phyloP scores from a whole-genome alignment of 2,329 filamentous ascomycete genomes.

The Dothistroma septosporum region DNA sequence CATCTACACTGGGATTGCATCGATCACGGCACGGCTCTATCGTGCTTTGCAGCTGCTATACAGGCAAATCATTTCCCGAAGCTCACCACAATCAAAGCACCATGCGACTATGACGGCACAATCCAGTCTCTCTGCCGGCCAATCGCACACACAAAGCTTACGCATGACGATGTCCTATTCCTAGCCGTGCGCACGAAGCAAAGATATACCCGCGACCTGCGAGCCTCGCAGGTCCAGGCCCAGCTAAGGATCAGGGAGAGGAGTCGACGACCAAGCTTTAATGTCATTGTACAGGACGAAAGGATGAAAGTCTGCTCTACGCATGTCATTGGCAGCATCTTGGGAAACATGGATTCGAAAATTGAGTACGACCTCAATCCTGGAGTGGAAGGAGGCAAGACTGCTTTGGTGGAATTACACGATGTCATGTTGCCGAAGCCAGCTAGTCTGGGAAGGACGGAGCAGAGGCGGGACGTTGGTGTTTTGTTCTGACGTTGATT shows the following conservation, averaged over 20 bases:
- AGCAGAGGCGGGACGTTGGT: slow-evolving; percentile 1
- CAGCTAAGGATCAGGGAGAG: slow-evolving; percentile 62
- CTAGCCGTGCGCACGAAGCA: slow-evolving; percentile 8
- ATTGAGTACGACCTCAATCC: slow-evolving; percentile 60
- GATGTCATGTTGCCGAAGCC: slow-evolving; percentile 19
- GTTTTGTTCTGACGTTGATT: slow-evolving; percentile 4
- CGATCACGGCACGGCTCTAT: slow-evolving; percentile 52
- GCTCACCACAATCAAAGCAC: slow-evolving; percentile 58
- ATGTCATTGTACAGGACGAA: slow-evolving; percentile 52
- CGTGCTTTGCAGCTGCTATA: slow-evolving; percentile 62
- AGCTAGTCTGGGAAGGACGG: slow-evolving; percentile 2
- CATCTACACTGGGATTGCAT: slow-evolving; percentile 61
- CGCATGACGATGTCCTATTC: slow-evolving; percentile 40
- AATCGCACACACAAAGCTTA: slow-evolving; percentile 51
- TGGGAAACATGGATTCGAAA: slow-evolving; percentile 56
- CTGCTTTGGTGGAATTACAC: slow-evolving; percentile 22
- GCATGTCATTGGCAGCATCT: slow-evolving; percentile 56
- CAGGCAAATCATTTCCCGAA: slow-evolving; percentile 58
- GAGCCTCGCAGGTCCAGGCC: slow-evolving; percentile 56
- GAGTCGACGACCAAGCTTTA: slow-evolving; percentile 51
- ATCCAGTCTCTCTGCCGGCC: slow-evolving; percentile 68
- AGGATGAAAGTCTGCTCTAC: slow-evolving; percentile 49
- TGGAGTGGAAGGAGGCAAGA: slow-evolving; percentile 38
- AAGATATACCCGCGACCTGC: slow-evolving; percentile 26
- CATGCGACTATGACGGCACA: slow-evolving; percentile 64